Evolutionary conservation across 345 rosid genomes (phyloP).

Genomic region (Clarkia xantiana): DNA sequence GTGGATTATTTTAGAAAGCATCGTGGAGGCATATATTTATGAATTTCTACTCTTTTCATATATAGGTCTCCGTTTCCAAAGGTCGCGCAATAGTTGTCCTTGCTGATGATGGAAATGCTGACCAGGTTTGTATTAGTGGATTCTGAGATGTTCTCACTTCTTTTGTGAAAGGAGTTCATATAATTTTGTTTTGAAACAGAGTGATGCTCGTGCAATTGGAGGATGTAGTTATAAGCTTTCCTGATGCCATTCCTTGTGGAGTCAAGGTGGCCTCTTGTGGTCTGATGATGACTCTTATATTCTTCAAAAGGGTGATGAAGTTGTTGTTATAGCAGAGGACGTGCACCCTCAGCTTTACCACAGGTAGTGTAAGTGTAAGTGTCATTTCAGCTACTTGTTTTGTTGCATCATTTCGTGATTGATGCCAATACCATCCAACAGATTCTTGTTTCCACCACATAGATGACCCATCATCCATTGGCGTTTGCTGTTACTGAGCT

Average conservation of each 20-base stretch:
- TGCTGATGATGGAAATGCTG: slow-evolving; percentile 74
- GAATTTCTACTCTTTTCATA: background rate
- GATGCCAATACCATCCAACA: too few species aligned
- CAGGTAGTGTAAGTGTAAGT: too few species aligned
- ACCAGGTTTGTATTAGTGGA: slow-evolving; percentile 40
- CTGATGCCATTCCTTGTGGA: slow-evolving; percentile 73
- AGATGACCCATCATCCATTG: too few species aligned
- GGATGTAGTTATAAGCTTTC: slow-evolving; percentile 61
- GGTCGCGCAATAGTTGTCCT: slow-evolving; percentile 61
- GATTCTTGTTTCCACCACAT: too few species aligned
- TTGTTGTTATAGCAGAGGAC: slow-evolving; percentile 74
- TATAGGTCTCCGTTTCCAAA: slow-evolving; percentile 65
- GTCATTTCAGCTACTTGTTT: too few species aligned
- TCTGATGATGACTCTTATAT: slow-evolving; percentile 47
- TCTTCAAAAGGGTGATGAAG: slow-evolving; percentile 61
- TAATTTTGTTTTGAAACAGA: slow-evolving; percentile 6
- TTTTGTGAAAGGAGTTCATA: background rate
- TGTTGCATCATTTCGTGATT: too few species aligned
- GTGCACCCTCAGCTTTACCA: slow-evolving; percentile 49
- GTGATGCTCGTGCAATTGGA: slow-evolving; percentile 50
- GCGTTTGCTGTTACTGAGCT: too few species aligned
- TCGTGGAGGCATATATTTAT: background rate
- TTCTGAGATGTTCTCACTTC: slow-evolving; percentile 1
- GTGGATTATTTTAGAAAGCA: background rate
- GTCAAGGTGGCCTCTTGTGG: slow-evolving; percentile 52